Conservation (phyloP, 2,329 filamentous ascomycete genomes). For the Dothideomycetidae sp. region DNA sequence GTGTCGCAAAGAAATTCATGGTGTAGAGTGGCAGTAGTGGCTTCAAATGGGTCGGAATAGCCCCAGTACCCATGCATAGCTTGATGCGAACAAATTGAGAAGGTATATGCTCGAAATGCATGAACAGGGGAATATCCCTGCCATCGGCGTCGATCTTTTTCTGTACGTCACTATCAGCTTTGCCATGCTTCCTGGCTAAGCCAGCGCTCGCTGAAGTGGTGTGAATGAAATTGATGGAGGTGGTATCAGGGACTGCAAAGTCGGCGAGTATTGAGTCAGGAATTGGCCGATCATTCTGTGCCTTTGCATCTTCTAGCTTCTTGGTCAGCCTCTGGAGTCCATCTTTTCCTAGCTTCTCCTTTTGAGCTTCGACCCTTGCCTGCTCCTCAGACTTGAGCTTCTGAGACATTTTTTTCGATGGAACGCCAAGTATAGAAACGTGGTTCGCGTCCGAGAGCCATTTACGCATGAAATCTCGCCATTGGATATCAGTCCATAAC, state of each 20-base stretch:
- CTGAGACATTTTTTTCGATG: constrained; percentile 63
- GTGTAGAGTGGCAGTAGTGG: constrained; percentile 73
- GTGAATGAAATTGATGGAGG: constrained; percentile 90
- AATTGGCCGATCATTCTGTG: constrained; percentile 77
- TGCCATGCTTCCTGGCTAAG: constrained; percentile 55
- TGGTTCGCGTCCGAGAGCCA: constrained; percentile 80
- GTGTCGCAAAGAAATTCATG: constrained; percentile 89
- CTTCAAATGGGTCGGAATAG: constrained; percentile 66
- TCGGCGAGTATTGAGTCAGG: constrained; percentile 65
- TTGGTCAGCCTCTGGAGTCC: constrained; percentile 62
- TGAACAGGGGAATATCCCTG: constrained; percentile 57
- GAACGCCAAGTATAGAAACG: constrained; percentile 75
- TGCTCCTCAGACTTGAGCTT: constrained; percentile 73
- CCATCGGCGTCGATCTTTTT: constrained; percentile 57
- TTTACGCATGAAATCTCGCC: constrained; percentile 66
- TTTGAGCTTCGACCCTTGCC: constrained; percentile 62
- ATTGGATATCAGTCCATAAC: constrained; percentile 68
- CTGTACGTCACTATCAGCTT: constrained; percentile 55
- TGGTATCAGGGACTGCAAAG: constrained; percentile 69
- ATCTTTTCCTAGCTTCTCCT: constrained; percentile 63
- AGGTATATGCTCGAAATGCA: constrained; percentile 93
- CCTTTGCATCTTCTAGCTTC: constrained; percentile 68
- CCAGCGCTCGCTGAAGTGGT: constrained; percentile 75
- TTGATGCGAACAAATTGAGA: constrained; percentile 85
- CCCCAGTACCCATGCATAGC: constrained; percentile 63